Percentiles rank a stretch among this genome's conserved stretches.
These are phyloP conservation scores for Rhododendron simsii DNA, from an alignment of 148 eudicot genomes.

Conservation along the genomic window DNA sequence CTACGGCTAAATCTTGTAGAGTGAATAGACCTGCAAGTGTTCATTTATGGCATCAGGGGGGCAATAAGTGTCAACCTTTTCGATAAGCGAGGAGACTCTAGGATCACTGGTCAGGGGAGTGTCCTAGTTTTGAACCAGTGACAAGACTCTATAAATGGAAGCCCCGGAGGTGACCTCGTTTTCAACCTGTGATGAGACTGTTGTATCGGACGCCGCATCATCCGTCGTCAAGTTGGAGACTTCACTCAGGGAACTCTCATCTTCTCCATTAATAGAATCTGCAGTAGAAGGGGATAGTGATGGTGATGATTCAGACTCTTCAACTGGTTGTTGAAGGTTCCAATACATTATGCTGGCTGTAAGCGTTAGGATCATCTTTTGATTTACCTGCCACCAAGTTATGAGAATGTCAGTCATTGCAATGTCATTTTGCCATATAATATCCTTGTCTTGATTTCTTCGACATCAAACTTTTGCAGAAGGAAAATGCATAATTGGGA, in stretches of 20 bases:
- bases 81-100: conserved; percentile 21
- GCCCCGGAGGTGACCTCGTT: not conserved
- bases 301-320: conserved; percentile 51
- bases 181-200: conserved; percentile 24
- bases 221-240: conserved; percentile 52
- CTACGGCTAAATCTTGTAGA: not conserved
- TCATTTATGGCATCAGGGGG: not conserved
- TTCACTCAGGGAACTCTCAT: conserved; percentile 55
- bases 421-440: not conserved
- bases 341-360: conserved; percentile 92
- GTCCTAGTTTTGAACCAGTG: conserved; percentile 27
- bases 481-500: not conserved
- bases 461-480: not conserved
- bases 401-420: not conserved
- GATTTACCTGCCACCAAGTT: conserved; percentile 55
- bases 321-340: conserved; percentile 67
- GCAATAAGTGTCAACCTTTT: conserved; percentile 1
- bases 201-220: conserved; percentile 57
- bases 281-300: conserved; percentile 42
- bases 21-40: not conserved
- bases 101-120: not conserved
- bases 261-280: conserved; percentile 39
- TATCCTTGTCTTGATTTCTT: not conserved
- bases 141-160: conserved; percentile 19
- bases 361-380: conserved; percentile 79